Evolutionary conservation across 176 grass and related monocot species (phyloP).

Genomic region (Oryza meridionalis): DNA sequence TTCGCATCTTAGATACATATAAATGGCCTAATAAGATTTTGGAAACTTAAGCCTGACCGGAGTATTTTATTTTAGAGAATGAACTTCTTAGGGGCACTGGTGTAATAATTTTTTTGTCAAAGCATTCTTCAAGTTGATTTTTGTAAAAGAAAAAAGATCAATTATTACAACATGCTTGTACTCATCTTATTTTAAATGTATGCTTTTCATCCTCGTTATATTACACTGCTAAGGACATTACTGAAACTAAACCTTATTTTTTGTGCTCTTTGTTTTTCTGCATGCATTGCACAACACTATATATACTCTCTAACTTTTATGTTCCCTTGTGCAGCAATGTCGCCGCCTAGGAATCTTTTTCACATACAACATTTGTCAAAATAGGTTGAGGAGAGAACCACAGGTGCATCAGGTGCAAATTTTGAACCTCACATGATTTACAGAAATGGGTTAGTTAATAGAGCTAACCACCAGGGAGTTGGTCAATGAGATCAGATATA

Average conservation of each 20-base stretch:
- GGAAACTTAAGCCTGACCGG: neutral
- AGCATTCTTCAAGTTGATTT: neutral
- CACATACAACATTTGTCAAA: constrained; percentile 68
- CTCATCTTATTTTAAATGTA: neutral
- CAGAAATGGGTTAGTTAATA: constrained; percentile 73
- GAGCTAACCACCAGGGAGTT: constrained; percentile 70
- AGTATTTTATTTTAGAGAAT: neutral
- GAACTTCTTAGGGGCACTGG: neutral
- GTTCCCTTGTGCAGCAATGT: constrained; percentile 57
- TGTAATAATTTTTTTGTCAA: neutral
- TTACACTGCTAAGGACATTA: constrained; percentile 21
- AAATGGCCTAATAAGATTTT: neutral
- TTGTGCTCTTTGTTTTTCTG: constrained; percentile 11
- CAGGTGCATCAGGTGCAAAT: constrained; percentile 62
- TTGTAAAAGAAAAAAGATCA: neutral
- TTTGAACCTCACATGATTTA: constrained; percentile 69
- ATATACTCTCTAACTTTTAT: constrained; percentile 6
- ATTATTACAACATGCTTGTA: neutral
- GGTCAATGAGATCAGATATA: constrained; percentile 54
- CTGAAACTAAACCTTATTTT: constrained; percentile 2
- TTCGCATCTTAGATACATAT: neutral
- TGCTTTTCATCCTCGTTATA: neutral
- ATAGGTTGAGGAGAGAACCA: constrained; percentile 67
- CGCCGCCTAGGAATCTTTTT: constrained; percentile 72
- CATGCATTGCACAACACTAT: neutral